phyloP scores from a whole-genome alignment of 495 filamentous ascomycete species.

The Platismatia glauca region DNA sequence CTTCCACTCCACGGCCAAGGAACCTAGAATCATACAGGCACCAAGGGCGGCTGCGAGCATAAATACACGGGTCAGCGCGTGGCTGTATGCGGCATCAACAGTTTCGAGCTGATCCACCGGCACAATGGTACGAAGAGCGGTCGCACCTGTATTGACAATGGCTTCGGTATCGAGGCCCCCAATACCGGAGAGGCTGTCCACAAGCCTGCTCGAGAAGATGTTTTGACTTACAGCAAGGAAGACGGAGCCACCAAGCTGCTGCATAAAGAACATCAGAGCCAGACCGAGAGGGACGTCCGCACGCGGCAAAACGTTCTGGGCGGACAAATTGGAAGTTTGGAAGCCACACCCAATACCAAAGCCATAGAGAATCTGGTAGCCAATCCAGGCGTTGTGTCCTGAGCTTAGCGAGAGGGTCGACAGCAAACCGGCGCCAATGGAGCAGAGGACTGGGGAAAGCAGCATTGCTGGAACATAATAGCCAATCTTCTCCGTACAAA shows the following conservation, averaged over 20 bases:
- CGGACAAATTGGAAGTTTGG: slow-evolving; percentile 28
- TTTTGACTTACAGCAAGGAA: slow-evolving; percentile 33
- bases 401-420: slow-evolving; percentile 26
- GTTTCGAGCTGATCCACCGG: slow-evolving; percentile 19
- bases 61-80: slow-evolving; percentile 25
- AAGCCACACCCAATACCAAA: slow-evolving; percentile 34
- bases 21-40: slow-evolving; percentile 21
- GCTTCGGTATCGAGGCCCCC: slow-evolving; percentile 17
- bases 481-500: slow-evolving; percentile 26
- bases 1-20: slow-evolving; percentile 34
- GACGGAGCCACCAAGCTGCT: slow-evolving; percentile 34
- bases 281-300: slow-evolving; percentile 33
- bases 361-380: slow-evolving; percentile 33
- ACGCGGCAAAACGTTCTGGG: slow-evolving; percentile 31
- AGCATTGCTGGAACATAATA: slow-evolving; percentile 37
- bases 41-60: slow-evolving; percentile 12
- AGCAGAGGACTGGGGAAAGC: slow-evolving; percentile 22
- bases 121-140: slow-evolving; percentile 25
- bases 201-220: slow-evolving; percentile 28
- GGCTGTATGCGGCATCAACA: slow-evolving; percentile 28
- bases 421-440: slow-evolving; percentile 32
- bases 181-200: slow-evolving; percentile 20
- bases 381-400: slow-evolving; percentile 26
- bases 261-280: slow-evolving; percentile 34
- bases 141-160: slow-evolving; percentile 28